Evolutionary conservation across 2,329 filamentous ascomycete genomes (phyloP).

Genomic region (Cladosporium sp.): DNA sequence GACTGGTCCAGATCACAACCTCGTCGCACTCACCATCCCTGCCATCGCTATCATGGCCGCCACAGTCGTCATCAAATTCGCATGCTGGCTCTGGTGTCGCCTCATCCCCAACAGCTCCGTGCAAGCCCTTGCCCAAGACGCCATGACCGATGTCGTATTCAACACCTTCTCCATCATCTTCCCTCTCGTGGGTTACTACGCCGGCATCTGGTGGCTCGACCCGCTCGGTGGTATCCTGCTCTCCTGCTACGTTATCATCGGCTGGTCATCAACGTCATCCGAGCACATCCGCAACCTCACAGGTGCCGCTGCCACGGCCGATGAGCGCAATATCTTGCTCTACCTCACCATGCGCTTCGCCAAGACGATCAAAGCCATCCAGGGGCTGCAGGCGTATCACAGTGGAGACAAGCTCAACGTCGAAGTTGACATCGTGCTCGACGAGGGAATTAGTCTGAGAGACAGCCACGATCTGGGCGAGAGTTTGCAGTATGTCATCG

Average conservation of each 20-base stretch:
- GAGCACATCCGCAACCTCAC: conserved; percentile 78
- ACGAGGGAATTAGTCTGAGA: conserved; percentile 68
- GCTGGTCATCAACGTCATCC: conserved; percentile 69
- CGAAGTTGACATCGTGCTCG: conserved; percentile 78
- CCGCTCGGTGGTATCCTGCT: conserved; percentile 72
- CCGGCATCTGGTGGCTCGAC: conserved; percentile 79
- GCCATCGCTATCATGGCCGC: conserved; percentile 76
- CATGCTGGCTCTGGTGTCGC: conserved; percentile 84
- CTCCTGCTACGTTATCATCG: conserved; percentile 73
- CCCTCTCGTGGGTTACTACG: conserved; percentile 73
- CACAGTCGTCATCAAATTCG: conserved; percentile 76
- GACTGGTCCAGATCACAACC: conserved; percentile 54
- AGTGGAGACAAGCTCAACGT: conserved; percentile 82
- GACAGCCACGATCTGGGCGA: conserved; percentile 79
- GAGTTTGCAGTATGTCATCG: conserved; percentile 76
- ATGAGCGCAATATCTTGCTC: conserved; percentile 78
- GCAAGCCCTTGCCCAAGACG: conserved; percentile 69
- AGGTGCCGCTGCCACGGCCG: conserved; percentile 73
- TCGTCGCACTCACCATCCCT: conserved; percentile 71
- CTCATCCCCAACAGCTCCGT: conserved; percentile 82
- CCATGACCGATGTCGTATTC: conserved; percentile 77
- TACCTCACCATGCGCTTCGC: conserved; percentile 95
- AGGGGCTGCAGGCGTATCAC: conserved; percentile 80
- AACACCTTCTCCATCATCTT: conserved; percentile 87
- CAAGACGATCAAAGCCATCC: conserved; percentile 79